These are phyloP conservation scores for Hibiscus trionum DNA, from an alignment of 345 rosid genomes.

Conservation along the genomic window DNA sequence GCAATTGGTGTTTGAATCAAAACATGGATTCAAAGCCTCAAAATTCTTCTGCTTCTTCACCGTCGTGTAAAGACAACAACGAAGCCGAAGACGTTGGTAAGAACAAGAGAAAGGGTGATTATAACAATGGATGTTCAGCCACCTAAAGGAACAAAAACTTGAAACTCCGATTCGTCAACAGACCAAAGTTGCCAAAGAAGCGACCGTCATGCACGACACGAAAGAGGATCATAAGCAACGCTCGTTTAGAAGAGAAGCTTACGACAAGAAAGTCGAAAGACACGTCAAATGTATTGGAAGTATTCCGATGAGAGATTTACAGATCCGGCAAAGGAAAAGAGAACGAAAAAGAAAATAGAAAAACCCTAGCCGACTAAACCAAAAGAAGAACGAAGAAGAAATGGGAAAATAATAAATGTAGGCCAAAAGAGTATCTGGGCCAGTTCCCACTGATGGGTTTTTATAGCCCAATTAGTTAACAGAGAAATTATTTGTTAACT, in stretches of 20 bases:
- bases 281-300: too few species aligned
- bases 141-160: neutral
- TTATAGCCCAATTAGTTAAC: too few species aligned
- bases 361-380: too few species aligned
- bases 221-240: conserved; percentile 40
- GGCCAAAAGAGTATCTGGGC: too few species aligned
- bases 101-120: conserved; percentile 10
- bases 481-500: too few species aligned
- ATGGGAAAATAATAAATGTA: too few species aligned
- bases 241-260: conserved; percentile 40
- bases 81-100: conserved; percentile 21
- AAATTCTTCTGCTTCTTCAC: conserved; percentile 30
- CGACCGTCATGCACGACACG: conserved; percentile 17
- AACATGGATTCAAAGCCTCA: conserved; percentile 27
- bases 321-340: too few species aligned
- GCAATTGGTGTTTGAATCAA: conserved; percentile 61
- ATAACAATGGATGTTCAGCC: neutral
- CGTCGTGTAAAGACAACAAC: conserved; percentile 22
- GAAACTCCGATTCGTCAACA: conserved; percentile 21
- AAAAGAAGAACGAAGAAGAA: too few species aligned
- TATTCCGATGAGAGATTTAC: too few species aligned
- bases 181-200: conserved; percentile 24
- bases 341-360: too few species aligned
- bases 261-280: conserved; percentile 38
- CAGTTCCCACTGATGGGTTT: too few species aligned